A percentile compares a stretch with the other conserved stretches of the same genome.
phyloP scores from a whole-genome alignment of 108 stramenopile genomes.

The Pseudonitzschia multiseries region DNA sequence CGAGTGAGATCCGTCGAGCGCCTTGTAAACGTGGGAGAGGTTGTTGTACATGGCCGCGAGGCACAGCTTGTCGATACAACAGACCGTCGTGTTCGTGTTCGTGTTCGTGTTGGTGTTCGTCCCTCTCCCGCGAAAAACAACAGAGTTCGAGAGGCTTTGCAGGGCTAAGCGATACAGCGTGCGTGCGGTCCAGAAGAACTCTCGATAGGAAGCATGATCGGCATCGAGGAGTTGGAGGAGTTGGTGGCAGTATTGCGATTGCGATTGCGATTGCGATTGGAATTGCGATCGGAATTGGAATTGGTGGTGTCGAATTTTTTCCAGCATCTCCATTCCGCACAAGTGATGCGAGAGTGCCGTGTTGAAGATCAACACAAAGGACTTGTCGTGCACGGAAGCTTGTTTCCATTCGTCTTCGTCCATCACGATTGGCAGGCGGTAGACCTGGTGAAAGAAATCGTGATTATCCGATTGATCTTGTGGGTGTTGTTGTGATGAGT shows the following conservation, averaged over 20 bases:
- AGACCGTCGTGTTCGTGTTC: no score
- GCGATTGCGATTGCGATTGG: background rate
- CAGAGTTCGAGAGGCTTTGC: background rate
- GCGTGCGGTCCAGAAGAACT: background rate
- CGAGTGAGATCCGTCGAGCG: background rate
- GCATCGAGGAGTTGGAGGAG: background rate
- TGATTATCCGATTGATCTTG: background rate
- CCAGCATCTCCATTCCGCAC: background rate
- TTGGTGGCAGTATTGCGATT: background rate
- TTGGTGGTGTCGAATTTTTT: background rate
- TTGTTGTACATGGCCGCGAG: background rate
- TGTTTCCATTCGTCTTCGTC: background rate
- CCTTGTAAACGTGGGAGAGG: background rate
- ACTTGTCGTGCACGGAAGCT: background rate
- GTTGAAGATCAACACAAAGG: slow-evolving; percentile 3
- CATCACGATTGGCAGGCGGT: background rate
- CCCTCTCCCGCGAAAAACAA: no score
- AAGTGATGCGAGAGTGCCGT: slow-evolving; percentile 1
- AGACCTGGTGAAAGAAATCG: background rate
- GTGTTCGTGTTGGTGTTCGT: no score
- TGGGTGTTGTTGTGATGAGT: background rate
- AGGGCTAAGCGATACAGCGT: background rate
- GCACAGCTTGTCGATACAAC: background rate
- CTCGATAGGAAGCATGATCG: background rate
- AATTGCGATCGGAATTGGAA: no score